phyloP scores from a whole-genome alignment of 306 rosid species.

The Glycyrrhiza uralensis region DNA sequence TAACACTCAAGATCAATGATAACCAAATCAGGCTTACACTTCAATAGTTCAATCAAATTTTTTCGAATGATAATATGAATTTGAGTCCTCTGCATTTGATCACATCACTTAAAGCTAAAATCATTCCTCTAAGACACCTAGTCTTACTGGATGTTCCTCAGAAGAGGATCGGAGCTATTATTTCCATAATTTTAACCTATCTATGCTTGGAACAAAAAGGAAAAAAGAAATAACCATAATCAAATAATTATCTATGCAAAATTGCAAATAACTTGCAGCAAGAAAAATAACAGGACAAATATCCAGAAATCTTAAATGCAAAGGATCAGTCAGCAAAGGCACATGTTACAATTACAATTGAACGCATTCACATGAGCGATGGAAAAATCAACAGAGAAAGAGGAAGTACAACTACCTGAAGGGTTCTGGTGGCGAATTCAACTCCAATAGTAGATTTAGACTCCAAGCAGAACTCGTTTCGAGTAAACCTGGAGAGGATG shows the following conservation, averaged over 20 bases:
- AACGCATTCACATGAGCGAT: background rate
- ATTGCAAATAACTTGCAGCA: background rate
- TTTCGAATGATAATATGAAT: background rate
- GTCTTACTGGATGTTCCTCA: background rate
- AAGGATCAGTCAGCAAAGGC: background rate
- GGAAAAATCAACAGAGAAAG: background rate
- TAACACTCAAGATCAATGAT: background rate
- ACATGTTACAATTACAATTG: background rate
- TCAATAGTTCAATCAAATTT: background rate
- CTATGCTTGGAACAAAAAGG: background rate
- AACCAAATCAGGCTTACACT: background rate
- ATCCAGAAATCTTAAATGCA: background rate
- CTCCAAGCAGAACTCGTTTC: slow-evolving; percentile 97
- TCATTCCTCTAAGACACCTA: background rate
- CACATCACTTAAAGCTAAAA: slow-evolving; percentile 9
- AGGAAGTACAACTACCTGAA: slow-evolving; percentile 52
- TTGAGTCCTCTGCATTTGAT: background rate
- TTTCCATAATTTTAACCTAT: background rate
- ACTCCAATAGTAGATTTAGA: slow-evolving; percentile 98
- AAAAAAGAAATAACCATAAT: background rate
- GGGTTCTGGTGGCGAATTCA: slow-evolving; percentile 95
- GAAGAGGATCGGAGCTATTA: slow-evolving; percentile 3
- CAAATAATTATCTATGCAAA: background rate
- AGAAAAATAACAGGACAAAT: background rate
- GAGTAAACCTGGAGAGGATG: slow-evolving; percentile 93